phyloP scores from a whole-genome alignment of 1,284 basidiomycete genomes.

The Boletellus deceptivus region DNA sequence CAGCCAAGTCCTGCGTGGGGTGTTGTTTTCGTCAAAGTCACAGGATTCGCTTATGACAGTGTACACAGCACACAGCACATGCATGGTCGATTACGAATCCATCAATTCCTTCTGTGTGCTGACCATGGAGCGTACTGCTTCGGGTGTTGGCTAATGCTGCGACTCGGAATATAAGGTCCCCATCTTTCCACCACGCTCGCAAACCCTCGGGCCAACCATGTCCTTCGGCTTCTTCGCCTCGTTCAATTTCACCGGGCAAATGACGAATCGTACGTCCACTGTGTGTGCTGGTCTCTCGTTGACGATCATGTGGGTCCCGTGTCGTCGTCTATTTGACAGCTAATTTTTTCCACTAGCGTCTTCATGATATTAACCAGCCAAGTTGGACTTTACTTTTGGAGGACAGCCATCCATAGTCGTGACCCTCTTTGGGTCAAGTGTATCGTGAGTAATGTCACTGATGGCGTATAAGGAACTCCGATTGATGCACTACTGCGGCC shows the following conservation, averaged over 20 bases:
- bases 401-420: constrained; percentile 10
- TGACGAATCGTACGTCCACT: constrained; percentile 10
- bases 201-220: constrained; percentile 2
- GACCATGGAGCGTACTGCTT: constrained; percentile 6
- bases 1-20: neutral
- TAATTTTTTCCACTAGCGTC: constrained; percentile 4
- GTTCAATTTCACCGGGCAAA: constrained; percentile 3
- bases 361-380: constrained; percentile 25
- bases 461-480: neutral
- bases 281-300: constrained; percentile 17
- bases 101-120: neutral
- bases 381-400: constrained; percentile 25
- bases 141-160: neutral
- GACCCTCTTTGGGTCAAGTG: constrained; percentile 25
- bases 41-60: neutral
- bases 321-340: neutral
- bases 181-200: neutral
- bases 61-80: too few species aligned
- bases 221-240: neutral
- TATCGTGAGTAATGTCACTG: constrained; percentile 11
- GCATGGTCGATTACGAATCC: neutral
- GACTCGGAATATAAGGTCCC: constrained; percentile 13
- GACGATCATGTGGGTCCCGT: constrained; percentile 8
- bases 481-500: neutral
- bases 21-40: neutral